Evolutionary conservation across 2,329 filamentous ascomycete species (phyloP), one percentile per base, ranked within the genome.

Genomic region (Metarhizium anisopliae): DNA sequence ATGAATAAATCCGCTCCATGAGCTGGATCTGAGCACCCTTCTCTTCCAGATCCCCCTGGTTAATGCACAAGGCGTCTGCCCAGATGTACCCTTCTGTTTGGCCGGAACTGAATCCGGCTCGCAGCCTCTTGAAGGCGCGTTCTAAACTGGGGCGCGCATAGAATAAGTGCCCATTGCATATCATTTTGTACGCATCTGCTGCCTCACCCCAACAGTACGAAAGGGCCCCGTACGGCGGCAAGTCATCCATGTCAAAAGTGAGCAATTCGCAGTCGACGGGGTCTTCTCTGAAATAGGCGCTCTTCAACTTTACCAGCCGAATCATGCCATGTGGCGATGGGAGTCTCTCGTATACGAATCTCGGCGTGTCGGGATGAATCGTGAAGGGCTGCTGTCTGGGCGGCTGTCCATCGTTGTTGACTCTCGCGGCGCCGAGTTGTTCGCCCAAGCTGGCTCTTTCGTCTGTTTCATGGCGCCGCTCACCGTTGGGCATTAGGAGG

Each of bases 21-120:
- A 57, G 32, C 30, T 51, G 50, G 6, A 59, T 50, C 18, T 59
- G 38, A 2, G 49, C 51, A 10, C 29, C 38, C 16, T 55, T 54
- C 38, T 59, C 57, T 14, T 20, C 25, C 11, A 50, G 18, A 20
- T 57, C 50, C 10, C 38, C 53, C 38, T 57, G 55, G 29, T 55
- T 51, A 29, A 57, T 59, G 55, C 55, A 57, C 10, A 57, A 43
- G n/a, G 57, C 53, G 42, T 57, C 57, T 16, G 54, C 42, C 55
- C 55, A 55, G 4, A 58, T n/a, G 18, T 43, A 52, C 43, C n/a
- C 43, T n/a, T 47, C 43, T 29, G 43, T 47, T n/a, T 25, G 43
- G 43, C 43, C 43, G 1, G 43, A 47, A 25, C 43, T 25, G 20
- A 47, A 47, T 10, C 43, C 43, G 29, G 43, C 43, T 10, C 43